Evolutionary conservation across 2,329 filamentous ascomycete genomes (phyloP), one percentile per base, ranked within the genome.

Genomic region (Epichloe amarillans): DNA sequence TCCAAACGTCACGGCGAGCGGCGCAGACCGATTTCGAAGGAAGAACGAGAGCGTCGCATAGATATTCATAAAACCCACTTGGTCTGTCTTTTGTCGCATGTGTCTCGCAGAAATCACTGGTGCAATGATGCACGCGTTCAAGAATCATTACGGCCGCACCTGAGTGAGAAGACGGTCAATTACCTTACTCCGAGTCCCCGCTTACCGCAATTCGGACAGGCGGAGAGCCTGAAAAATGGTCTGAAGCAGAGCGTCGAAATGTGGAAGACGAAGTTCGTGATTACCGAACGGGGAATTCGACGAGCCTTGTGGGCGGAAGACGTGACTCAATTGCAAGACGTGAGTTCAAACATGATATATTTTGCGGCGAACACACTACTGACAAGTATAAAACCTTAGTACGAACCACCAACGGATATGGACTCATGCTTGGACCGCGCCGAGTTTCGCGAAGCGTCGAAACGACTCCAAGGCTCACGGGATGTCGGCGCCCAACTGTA

Each of bases 401-500:
- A 74, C 60, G 71, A 71, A 54, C 73, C 79, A 23, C 75, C 81
- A 5, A 72, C 74, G 8, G 79, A 87, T 51, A 70, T 80, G 47
- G 88, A 94, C 59, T 73, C 79, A 1, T 77, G 82, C 19, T 67
- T 85, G 46, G 84, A 88, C 30, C 82, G 77, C 52, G 69, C 74
- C 0, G 88, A 94, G 56, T 97, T 97, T 59, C 73, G 76, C 4
- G 72, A 74, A 38, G 83, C 86, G 33, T 88, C 90, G 0, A 75
- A 72, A 53, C 77, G 69, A 5, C 66, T 95, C 17, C 72, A 82
- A 56, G 94, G 91, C 0, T 97, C 91, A 8, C 80, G 90, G 56
- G 93, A 98, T 64, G 75, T 94, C 10, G 93, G 90, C 0, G 86
- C 88, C 2, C 90, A 97, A 63, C 66, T 98, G 0, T 95, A 94